A percentile compares a stretch with the other conserved stretches of the same genome.
phyloP scores from a whole-genome alignment of 345 rosid genomes.

The Xanthoceras sorbifolium region DNA sequence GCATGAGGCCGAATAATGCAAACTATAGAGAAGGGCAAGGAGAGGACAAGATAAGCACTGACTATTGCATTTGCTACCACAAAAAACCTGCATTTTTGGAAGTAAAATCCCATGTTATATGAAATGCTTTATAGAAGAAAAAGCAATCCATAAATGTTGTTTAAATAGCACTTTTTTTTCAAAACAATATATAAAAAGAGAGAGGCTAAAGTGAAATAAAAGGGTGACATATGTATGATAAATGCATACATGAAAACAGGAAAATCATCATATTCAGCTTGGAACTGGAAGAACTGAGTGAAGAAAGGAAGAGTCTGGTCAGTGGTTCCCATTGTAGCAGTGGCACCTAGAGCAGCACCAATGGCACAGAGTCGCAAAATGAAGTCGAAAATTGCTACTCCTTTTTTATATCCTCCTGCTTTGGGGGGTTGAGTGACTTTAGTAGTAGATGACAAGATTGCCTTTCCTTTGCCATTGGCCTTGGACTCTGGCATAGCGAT shows the following conservation, averaged over 20 bases:
- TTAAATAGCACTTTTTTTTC: no score
- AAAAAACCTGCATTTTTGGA: conserved; percentile 42
- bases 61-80: conserved; percentile 37
- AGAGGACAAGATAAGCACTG: conserved; percentile 53
- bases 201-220: not conserved
- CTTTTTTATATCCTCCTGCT: conserved; percentile 40
- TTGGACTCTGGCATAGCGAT: conserved; percentile 23
- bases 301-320: conserved; percentile 57
- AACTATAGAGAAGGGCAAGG: conserved; percentile 55
- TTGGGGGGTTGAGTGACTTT: conserved; percentile 7
- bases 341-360: conserved; percentile 44
- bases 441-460: no score
- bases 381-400: conserved; percentile 49
- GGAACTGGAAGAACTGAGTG: conserved; percentile 70
- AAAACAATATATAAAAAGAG: no score
- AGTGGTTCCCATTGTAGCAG: conserved; percentile 42
- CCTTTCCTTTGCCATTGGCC: conserved; percentile 33
- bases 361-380: conserved; percentile 41
- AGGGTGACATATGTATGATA: not conserved
- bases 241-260: conserved; percentile 37
- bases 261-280: conserved; percentile 53
- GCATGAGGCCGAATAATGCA: conserved; percentile 51
- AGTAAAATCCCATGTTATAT: not conserved
- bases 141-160: no score
- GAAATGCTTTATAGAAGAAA: no score